Conservation (phyloP, 2,329 filamentous ascomycete species). For the Exophiala alcalophila region DNA sequence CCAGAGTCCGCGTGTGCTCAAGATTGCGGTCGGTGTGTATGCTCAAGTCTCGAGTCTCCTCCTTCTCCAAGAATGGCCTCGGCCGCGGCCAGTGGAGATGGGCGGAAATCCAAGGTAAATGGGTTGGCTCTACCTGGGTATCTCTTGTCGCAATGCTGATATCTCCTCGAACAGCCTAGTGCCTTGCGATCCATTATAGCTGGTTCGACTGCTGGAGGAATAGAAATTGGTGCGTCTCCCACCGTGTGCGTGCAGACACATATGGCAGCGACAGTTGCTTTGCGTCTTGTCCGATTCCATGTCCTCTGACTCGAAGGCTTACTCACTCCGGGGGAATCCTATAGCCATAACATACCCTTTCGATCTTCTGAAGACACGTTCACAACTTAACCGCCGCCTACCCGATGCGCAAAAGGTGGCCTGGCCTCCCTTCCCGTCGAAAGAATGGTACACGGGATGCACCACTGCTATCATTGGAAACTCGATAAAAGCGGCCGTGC, state of each 20-base stretch:
- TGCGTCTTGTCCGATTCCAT: too few species aligned
- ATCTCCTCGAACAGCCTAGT: slow-evolving; percentile 58
- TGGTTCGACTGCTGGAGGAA: slow-evolving; percentile 85
- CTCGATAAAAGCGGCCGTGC: slow-evolving; percentile 90
- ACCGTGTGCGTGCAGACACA: too few species aligned
- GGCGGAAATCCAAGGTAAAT: slow-evolving; percentile 20
- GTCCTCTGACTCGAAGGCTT: too few species aligned
- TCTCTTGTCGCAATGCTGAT: too few species aligned
- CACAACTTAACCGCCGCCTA: slow-evolving; percentile 84
- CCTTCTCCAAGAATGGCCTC: slow-evolving; percentile 17
- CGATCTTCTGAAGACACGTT: slow-evolving; percentile 94
- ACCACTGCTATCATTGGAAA: slow-evolving; percentile 97
- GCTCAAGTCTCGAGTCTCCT: too few species aligned
- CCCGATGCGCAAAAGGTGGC: slow-evolving; percentile 81
- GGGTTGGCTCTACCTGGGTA: too few species aligned
- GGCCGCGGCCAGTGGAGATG: slow-evolving; percentile 16
- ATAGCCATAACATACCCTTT: slow-evolving; percentile 87
- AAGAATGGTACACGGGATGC: slow-evolving; percentile 96
- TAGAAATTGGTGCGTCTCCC: slow-evolving; percentile 73
- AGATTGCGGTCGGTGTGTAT: too few species aligned
- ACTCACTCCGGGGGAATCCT: slow-evolving; percentile 17
- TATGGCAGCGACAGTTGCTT: too few species aligned
- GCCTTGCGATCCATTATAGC: slow-evolving; percentile 85
- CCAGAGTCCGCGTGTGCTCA: too few species aligned
- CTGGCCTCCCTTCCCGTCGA: slow-evolving; percentile 82